phyloP scores from a whole-genome alignment of 805 yeast genomes.

The Cephaloascus fragrans region DNA sequence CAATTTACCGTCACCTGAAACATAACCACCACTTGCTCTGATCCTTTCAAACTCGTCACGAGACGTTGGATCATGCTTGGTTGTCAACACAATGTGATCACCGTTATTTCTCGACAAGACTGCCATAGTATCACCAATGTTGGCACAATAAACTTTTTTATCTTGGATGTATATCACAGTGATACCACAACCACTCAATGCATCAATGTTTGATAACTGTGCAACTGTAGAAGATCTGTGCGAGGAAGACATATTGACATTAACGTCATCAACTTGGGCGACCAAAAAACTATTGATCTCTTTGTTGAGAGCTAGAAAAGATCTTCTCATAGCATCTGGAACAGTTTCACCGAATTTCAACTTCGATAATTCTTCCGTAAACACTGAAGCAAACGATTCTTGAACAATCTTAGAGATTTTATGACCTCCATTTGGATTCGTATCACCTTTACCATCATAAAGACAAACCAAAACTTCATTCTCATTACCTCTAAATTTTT shows the following conservation, averaged over 20 bases:
- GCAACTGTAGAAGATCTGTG: conserved; percentile 39
- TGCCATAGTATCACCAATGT: conserved; percentile 85
- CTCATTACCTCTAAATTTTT: conserved; percentile 76
- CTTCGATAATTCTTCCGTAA: conserved; percentile 56
- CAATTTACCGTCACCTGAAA: conserved; percentile 72
- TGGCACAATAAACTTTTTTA: conserved; percentile 65
- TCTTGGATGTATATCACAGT: conserved; percentile 75
- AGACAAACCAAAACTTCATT: conserved; percentile 74
- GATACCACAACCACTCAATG: conserved; percentile 74
- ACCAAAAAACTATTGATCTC: conserved; percentile 62
- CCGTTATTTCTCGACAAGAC: conserved; percentile 75
- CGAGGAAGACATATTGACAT: conserved; percentile 30
- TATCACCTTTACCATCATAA: conserved; percentile 73
- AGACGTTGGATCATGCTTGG: conserved; percentile 76
- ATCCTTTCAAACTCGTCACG: conserved; percentile 76
- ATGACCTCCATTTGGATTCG: conserved; percentile 41
- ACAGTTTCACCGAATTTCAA: conserved; percentile 34
- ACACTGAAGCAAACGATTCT: conserved; percentile 54
- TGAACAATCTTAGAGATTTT: conserved; percentile 66
- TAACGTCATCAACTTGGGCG: conserved; percentile 29
- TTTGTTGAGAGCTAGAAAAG: conserved; percentile 72
- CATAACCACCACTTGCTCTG: conserved; percentile 86
- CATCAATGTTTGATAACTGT: conserved; percentile 55
- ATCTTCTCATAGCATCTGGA: conserved; percentile 69
- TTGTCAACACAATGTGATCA: conserved; percentile 62